Evolutionary conservation across 2,329 filamentous ascomycete genomes (phyloP).

Genomic region (Colletotrichum brevisporum): DNA sequence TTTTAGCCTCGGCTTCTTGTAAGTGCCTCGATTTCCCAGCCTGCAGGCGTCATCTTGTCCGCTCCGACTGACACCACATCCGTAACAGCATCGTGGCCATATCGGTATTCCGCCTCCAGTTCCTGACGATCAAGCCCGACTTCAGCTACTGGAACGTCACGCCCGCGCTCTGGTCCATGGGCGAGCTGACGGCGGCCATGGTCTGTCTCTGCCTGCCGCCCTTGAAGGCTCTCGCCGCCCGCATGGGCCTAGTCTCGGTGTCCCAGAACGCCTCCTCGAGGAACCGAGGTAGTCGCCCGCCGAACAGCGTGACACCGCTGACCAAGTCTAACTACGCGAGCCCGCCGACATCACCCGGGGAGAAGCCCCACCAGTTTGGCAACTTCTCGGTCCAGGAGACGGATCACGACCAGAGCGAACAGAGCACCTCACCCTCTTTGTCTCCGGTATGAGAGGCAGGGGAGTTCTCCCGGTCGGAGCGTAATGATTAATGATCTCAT

Average conservation of each 20-base stretch:
- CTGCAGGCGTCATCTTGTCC: background rate
- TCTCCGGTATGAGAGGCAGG: constrained; percentile 18
- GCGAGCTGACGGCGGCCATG: constrained; percentile 43
- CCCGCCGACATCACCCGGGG: background rate
- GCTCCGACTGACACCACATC: background rate
- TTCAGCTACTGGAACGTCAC: constrained; percentile 43
- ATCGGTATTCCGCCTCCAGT: constrained; percentile 44
- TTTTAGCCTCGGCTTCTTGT: constrained; percentile 49
- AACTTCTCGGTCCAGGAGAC: constrained; percentile 16
- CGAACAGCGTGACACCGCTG: background rate
- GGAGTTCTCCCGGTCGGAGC: too few relatives aligned
- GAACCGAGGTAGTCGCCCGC: constrained; percentile 2
- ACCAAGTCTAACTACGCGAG: background rate
- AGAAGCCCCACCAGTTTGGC: constrained; percentile 11
- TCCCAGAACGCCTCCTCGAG: background rate
- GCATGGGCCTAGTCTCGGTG: constrained; percentile 5
- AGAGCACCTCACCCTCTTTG: constrained; percentile 6
- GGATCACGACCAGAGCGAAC: background rate
- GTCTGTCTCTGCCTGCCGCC: constrained; percentile 44
- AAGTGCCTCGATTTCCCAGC: constrained; percentile 20
- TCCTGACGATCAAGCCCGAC: constrained; percentile 38
- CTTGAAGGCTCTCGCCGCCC: constrained; percentile 32
- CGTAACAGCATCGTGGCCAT: constrained; percentile 43
- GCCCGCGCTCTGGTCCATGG: constrained; percentile 44
- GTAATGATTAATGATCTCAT: constrained; percentile 21